Percentiles rank a stretch among this genome's conserved stretches.
phyloP scores from a whole-genome alignment of 176 grass and related monocot species.

The Phoenix roebelenii region DNA sequence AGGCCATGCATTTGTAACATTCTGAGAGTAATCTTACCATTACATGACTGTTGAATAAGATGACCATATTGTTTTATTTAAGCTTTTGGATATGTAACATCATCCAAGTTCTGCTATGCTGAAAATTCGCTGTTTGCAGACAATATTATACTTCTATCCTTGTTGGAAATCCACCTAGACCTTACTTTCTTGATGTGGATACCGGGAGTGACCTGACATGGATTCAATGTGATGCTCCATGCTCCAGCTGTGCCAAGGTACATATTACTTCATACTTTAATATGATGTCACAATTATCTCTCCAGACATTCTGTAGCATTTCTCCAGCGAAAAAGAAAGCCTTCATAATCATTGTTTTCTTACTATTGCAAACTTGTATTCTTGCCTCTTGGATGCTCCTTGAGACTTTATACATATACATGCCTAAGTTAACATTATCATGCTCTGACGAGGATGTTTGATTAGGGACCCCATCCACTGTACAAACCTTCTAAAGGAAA shows the following conservation, averaged over 20 bases:
- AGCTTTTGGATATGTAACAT: conserved; percentile 1
- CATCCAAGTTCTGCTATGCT: background rate
- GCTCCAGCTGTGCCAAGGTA: conserved; percentile 78
- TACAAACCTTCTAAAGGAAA: conserved; percentile 45
- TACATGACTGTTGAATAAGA: background rate
- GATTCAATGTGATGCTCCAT: conserved; percentile 81
- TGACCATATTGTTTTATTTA: conserved; percentile 6
- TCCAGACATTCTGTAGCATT: background rate
- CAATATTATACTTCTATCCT: conserved; percentile 68
- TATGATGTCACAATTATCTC: background rate
- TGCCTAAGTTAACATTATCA: no score
- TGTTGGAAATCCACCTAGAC: conserved; percentile 63
- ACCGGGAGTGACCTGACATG: conserved; percentile 71
- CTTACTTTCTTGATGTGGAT: conserved; percentile 85
- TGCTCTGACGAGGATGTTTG: no score
- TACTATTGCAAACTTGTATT: no score
- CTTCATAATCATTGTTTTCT: no score
- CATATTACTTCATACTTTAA: conserved; percentile 9
- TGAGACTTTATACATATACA: no score
- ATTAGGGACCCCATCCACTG: conserved; percentile 65
- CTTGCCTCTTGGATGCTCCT: no score
- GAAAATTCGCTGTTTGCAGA: conserved; percentile 32
- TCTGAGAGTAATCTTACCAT: no score
- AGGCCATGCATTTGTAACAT: no score
- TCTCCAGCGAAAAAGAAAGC: no score